Percentiles rank a stretch among this genome's conserved stretches.
phyloP scores from a whole-genome alignment of 2,329 filamentous ascomycete genomes.

The Parasarocladium wereldwijsianum region DNA sequence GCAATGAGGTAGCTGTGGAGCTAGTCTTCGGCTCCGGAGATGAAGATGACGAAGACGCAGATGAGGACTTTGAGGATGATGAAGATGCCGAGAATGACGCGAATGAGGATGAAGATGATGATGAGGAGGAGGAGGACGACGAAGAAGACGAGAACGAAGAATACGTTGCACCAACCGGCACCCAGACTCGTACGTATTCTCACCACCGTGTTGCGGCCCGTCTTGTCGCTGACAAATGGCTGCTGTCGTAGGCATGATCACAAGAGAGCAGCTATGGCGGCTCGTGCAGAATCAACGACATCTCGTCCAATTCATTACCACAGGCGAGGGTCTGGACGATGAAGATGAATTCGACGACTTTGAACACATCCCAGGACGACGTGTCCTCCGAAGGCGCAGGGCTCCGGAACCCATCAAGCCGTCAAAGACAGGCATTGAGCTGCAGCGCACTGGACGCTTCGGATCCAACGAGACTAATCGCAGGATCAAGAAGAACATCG shows the following conservation, averaged over 20 bases:
- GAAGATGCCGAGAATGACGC: constrained; percentile 11
- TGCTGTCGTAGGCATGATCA: not conserved
- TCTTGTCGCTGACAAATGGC: not conserved
- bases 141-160: constrained; percentile 20
- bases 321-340: not conserved
- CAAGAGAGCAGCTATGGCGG: not conserved
- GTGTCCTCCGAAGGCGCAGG: not conserved
- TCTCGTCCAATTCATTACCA: too few relatives aligned
- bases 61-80: constrained; percentile 11
- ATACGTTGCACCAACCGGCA: too few relatives aligned
- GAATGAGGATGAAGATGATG: constrained; percentile 9
- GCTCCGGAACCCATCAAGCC: not conserved
- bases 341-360: not conserved
- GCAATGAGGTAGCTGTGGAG: too few relatives aligned
- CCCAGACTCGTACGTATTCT: too few relatives aligned
- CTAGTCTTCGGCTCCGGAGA: too few relatives aligned
- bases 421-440: constrained; percentile 40
- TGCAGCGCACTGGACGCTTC: constrained; percentile 76
- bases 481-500: constrained; percentile 43
- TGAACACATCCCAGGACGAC: not conserved
- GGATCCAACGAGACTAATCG: constrained; percentile 47
- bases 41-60: constrained; percentile 9
- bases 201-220: too few relatives aligned
- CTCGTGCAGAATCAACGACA: constrained; percentile 2
- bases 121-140: constrained; percentile 15